Conservation (phyloP, 202 grass and related monocot species). For the Cymbopogon flexuosus region DNA sequence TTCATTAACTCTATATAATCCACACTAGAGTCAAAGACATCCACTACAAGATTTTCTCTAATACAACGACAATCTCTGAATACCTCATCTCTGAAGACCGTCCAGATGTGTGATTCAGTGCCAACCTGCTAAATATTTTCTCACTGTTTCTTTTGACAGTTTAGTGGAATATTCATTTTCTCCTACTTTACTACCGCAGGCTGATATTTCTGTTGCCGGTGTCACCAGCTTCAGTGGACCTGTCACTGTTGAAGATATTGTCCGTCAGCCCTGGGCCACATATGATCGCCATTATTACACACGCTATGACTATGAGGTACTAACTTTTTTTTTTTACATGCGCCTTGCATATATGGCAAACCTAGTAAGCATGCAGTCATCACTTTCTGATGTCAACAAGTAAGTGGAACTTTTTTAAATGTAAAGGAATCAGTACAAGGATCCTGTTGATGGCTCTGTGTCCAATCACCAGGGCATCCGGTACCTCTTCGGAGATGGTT, state of each 20-base stretch:
- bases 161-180: neutral
- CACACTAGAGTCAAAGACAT: slow-evolving; percentile 86
- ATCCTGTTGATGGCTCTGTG: slow-evolving; percentile 94
- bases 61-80: slow-evolving; percentile 70
- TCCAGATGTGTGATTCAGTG: slow-evolving; percentile 62
- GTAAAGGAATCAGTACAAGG: slow-evolving; percentile 46
- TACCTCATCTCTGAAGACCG: slow-evolving; percentile 68
- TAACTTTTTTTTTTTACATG: neutral
- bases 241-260: slow-evolving; percentile 88
- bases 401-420: slow-evolving; percentile 30
- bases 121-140: neutral
- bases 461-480: slow-evolving; percentile 91
- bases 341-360: slow-evolving; percentile 41
- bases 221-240: slow-evolving; percentile 77
- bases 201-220: slow-evolving; percentile 76
- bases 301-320: slow-evolving; percentile 96
- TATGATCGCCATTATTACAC: slow-evolving; percentile 99
- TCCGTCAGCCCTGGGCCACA: slow-evolving; percentile 76
- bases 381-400: slow-evolving; percentile 89
- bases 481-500: slow-evolving; percentile 90
- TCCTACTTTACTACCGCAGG: slow-evolving; percentile 41
- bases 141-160: slow-evolving; percentile 10
- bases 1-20: slow-evolving; percentile 98
- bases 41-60: slow-evolving; percentile 83
- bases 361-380: slow-evolving; percentile 68